Evolutionary conservation across 805 yeast genomes (phyloP), one percentile per base, ranked within the genome.

Genomic region (Kurtzmaniella fragi): DNA sequence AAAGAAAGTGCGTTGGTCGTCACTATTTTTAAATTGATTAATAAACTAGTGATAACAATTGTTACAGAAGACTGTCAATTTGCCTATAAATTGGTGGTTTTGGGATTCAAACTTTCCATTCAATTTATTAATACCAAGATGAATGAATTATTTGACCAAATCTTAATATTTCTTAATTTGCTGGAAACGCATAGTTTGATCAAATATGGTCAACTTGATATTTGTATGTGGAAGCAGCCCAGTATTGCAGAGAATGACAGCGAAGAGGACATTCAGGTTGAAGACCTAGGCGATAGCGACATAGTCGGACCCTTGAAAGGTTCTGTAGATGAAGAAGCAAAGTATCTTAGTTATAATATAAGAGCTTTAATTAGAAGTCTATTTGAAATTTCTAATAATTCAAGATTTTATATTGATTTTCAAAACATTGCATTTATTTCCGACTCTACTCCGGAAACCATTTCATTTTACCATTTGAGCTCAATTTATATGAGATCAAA

Each of bases 161-260:
- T 77, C 10, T 46, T 64, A 4, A 47, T 70, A 3, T 77, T 80
- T 43, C 49, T 71, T 8, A 66, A 77, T 34, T 39, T 77, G n/a
- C 56, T 70, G 1, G 52, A 57, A 5, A 43, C 54, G 1, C 59
- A 73, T 15, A 66, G 67, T 5, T 66, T 67, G 39, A 47, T 78
- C 2, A 45, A 52, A 29, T 35, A 20, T 20, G 25, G 7, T 20
- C 25, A 20, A 20, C 25, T 20, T 5, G 25, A 20, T 20, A 8
- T 5, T 5, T 20, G 5, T 8, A 20, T 8, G 8, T 20, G 7
- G 8, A 20, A 5, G 25, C 25, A 20, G 8, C 25, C 25, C 5
- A 20, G 5, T 8, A 20, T 5, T 20, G 8, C 5, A 20, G 8
- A 5, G 5, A 20, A 5, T 20, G 25, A 20, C 8, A 20, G 25